Base-by-base conservation (phyloP, 768 basidiomycete genomes). In the Lentinus tigrinus region DNA sequence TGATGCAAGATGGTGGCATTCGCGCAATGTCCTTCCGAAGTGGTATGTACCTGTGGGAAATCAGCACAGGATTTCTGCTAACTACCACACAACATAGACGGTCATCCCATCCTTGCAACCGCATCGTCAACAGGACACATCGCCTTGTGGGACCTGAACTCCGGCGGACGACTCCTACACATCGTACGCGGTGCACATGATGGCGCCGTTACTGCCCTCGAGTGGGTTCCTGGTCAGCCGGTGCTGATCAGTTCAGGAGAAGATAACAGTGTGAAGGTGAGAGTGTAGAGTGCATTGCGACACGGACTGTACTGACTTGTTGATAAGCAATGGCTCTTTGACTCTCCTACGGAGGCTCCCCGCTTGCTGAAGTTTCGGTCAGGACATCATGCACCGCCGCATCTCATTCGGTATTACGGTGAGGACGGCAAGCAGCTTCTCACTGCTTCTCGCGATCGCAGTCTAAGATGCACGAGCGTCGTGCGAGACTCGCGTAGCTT, bases 341-440 rank as follows among this genome's bases (percentile, higher is more conserved):
- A 98, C 67, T 91, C 95, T 0, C 93, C 94, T 0, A 89, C 91
- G 0, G 78, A 89, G 1, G 77, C 91, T 23, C 96, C 97, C 1
- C 83, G 93, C 54, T 77, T 98, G 11, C 81, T 98, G 24, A 98
- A 98, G 76, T 93, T 84, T 71, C 85, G 97, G 46, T 89, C 93
- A 0, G 97, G 97, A 36, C 97, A 99, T 67, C 90, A 90, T 62
- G 81, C 85, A 0, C 94, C 97, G 17, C 95, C 95, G 0, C 89
- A 95, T 68, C 78, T 95, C 19, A 93, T 99, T 48, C 82, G 95
- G 54, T 98, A 93, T 72, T 98, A 97, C 70, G 96, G 95, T 13
- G 87, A 91, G n/a, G 96, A 99, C 67, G 97, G 97, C 3, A 99
- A 99, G 74, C 88, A 93, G 61, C 75, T 99, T 8, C 73, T 99